Conservation (phyloP, 306 rosid genomes). For the Morella rubra region DNA sequence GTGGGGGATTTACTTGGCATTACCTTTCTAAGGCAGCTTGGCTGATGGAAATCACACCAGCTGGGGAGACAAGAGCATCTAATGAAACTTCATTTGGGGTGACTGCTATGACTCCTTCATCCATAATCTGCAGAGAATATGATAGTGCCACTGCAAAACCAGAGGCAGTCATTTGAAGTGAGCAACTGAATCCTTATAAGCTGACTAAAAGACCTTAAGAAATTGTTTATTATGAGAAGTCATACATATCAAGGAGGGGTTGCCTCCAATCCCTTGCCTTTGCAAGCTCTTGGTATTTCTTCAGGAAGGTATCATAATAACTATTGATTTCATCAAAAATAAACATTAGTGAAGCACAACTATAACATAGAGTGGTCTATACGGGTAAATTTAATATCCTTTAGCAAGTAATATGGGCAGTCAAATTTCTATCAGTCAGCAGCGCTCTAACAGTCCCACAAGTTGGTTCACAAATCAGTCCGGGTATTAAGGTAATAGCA, state of each 20-base stretch:
- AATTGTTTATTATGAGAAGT: slow-evolving; percentile 7
- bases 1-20: too few species aligned
- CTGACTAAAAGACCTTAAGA: slow-evolving; percentile 19
- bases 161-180: slow-evolving; percentile 13
- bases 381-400: background rate
- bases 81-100: slow-evolving; percentile 63
- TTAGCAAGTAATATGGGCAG: background rate
- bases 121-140: slow-evolving; percentile 79
- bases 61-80: slow-evolving; percentile 82
- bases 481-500: background rate
- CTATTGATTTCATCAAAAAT: slow-evolving; percentile 31
- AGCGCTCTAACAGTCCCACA: background rate
- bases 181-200: slow-evolving; percentile 5
- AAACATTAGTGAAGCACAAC: background rate
- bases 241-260: slow-evolving; percentile 73
- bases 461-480: slow-evolving; percentile 7
- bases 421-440: slow-evolving; percentile 3
- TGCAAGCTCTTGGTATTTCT: slow-evolving; percentile 74
- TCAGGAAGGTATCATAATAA: slow-evolving; percentile 85
- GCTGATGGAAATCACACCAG: slow-evolving; percentile 79
- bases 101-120: slow-evolving; percentile 66
- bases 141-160: slow-evolving; percentile 75
- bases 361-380: background rate
- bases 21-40: slow-evolving; percentile 66
- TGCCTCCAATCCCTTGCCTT: slow-evolving; percentile 68